These are phyloP conservation scores for Rhizopus sp. DNA, from an alignment of 371 early-diverging fungal genomes.

Conservation along the genomic window DNA sequence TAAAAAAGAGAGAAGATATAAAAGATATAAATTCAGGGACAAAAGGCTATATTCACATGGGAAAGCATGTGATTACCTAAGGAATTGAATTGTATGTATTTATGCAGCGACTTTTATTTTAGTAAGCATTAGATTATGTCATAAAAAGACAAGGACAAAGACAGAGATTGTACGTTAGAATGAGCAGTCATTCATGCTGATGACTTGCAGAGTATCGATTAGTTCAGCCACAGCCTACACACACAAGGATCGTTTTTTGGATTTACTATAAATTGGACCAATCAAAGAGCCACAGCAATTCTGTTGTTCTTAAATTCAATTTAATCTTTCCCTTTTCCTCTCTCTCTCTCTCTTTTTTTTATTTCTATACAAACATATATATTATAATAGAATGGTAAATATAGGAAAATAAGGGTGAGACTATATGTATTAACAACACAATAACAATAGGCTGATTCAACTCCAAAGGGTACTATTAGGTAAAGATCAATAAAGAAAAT, in stretches of 20 bases:
- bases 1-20: background rate
- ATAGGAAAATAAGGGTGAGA: background rate
- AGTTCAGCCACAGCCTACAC: too few species aligned
- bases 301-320: background rate
- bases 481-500: slow-evolving; percentile 15
- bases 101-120: background rate
- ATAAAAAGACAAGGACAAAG: too few species aligned
- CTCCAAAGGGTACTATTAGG: slow-evolving; percentile 55
- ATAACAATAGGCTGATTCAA: slow-evolving; percentile 35
- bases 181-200: too few species aligned
- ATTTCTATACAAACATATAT: background rate
- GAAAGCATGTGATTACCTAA: slow-evolving; percentile 3
- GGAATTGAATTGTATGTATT: background rate
- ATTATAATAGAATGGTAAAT: background rate
- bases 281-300: slow-evolving; percentile 3
- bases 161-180: too few species aligned
- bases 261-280: background rate
- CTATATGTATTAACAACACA: background rate
- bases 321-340: background rate
- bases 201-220: too few species aligned
- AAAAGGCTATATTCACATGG: background rate
- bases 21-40: slow-evolving; percentile 14
- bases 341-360: background rate
- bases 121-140: background rate
- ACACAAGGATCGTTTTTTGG: too few species aligned